These are phyloP conservation scores for Corniculantispora saksenae DNA, from an alignment of 2,329 filamentous ascomycete genomes.

Conservation along the genomic window DNA sequence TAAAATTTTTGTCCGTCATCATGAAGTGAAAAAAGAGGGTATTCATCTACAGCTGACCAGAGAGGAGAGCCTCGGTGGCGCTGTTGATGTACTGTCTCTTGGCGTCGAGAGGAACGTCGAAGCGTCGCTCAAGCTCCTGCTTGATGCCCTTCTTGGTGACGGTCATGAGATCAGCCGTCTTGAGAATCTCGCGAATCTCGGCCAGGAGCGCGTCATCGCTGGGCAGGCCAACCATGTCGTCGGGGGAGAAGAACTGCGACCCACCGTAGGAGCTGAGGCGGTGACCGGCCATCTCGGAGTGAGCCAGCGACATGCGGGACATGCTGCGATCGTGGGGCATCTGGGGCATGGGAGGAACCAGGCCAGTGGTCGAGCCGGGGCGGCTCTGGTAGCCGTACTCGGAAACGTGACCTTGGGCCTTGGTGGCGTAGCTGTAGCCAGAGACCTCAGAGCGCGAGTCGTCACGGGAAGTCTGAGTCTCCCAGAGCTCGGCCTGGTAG, in stretches of 20 bases:
- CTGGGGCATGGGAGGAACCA: constrained; percentile 48
- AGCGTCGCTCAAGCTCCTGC: constrained; percentile 85
- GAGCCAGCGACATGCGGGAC: constrained; percentile 79
- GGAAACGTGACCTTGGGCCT: constrained; percentile 64
- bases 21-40: neutral
- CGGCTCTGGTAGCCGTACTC: constrained; percentile 70
- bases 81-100: constrained; percentile 93
- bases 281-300: constrained; percentile 64
- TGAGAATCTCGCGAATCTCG: constrained; percentile 91
- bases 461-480: constrained; percentile 80
- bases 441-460: constrained; percentile 85
- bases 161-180: constrained; percentile 91
- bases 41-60: constrained; percentile 65
- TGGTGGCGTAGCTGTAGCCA: constrained; percentile 93
- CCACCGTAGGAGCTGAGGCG: constrained; percentile 63
- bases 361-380: constrained; percentile 55
- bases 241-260: constrained; percentile 60
- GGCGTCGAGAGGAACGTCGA: constrained; percentile 80
- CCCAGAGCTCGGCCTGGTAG: constrained; percentile 97
- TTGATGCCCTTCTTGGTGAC: constrained; percentile 99
- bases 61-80: constrained; percentile 78
- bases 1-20: constrained; percentile 1
- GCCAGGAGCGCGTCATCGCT: constrained; percentile 86
- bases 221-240: constrained; percentile 74
- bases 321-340: constrained; percentile 52